Base-by-base conservation (phyloP, 2,329 filamentous ascomycete genomes). In the Endocalyx cinctus region DNA sequence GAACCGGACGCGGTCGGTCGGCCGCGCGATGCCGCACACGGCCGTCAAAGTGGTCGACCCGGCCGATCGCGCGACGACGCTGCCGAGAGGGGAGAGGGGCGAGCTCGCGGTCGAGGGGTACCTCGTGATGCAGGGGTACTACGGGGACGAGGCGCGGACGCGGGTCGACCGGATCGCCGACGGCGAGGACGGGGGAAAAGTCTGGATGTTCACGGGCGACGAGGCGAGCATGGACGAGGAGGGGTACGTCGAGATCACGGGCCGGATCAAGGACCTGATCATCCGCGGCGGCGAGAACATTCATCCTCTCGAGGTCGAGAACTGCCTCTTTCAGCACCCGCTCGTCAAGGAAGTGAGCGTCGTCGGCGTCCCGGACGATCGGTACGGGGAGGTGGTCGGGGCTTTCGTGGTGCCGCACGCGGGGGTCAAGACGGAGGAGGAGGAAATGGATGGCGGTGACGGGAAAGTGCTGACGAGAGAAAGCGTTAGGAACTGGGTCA, bases 221-320 rank as follows among this genome's bases (percentile, higher is more conserved):
- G 90, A 97, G 66, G 92, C 88, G 2, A 65, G 69, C 33, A 94
- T 97, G 75, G 87, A 94, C 41, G 69, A 62, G 5, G 72, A 88
- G 17, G 92, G 90, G 3, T 97, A 88, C 55, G 77, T 96, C 3
- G 75, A 77, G 47, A 95, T 97, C 52, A 96, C 88, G 1, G 87
- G 89, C 4, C 73, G 89, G 12, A 90, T 95, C 54, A 97, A 97
- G 62, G 92, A 98, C 56, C 63, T 97, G 34, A 96, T 98, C 49
- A 97, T 97, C 55, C 77, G 87, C 17, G 90, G 86, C 17, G 92
- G 92, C 16, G 92, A 97, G 58, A 98, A 98, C 57, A 95, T 96
- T 35, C 87, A 95, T 57, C 92, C 92, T 0, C 69, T 95, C 5
- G 92, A 97, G 59, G 73, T 97, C 4, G 92, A 98, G 59, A 89